phyloP scores from a whole-genome alignment of 2,329 filamentous ascomycete species.

The Ramularia endophylla region DNA sequence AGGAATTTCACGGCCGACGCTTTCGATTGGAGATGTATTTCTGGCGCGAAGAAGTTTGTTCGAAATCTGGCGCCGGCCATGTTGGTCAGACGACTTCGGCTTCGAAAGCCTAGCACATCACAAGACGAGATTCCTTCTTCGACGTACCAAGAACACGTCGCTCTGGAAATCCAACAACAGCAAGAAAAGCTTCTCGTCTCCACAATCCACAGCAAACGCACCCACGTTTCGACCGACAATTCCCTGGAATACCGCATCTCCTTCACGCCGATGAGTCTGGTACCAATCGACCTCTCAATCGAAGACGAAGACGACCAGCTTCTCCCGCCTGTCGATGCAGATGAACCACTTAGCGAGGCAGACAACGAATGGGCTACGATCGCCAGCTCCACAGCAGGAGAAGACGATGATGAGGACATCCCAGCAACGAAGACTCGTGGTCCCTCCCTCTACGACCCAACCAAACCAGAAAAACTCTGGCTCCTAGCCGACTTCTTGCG shows the following conservation, averaged over 20 bases:
- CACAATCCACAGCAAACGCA: slow-evolving; percentile 60
- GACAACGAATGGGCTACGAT: slow-evolving; percentile 21
- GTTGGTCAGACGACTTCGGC: slow-evolving; percentile 54
- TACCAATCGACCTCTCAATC: slow-evolving; percentile 66
- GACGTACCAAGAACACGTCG: slow-evolving; percentile 8
- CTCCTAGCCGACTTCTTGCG: slow-evolving; percentile 59
- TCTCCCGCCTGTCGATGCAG: slow-evolving; percentile 34
- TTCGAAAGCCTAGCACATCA: slow-evolving; percentile 24
- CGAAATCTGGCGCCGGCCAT: slow-evolving; percentile 72
- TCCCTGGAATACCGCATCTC: slow-evolving; percentile 72
- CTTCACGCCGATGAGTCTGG: slow-evolving; percentile 68
- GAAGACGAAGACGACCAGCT: slow-evolving; percentile 60
- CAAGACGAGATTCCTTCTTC: slow-evolving; percentile 9
- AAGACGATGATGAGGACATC: slow-evolving; percentile 29
- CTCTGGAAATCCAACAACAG: slow-evolving; percentile 37
- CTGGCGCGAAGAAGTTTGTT: slow-evolving; percentile 79
- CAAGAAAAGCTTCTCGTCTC: slow-evolving; percentile 54
- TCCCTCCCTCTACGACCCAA: slow-evolving; percentile 56
- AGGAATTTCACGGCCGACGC: slow-evolving; percentile 69
- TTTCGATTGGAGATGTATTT: slow-evolving; percentile 78
- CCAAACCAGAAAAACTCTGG: slow-evolving; percentile 61
- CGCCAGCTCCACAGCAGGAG: slow-evolving; percentile 14
- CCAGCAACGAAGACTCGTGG: slow-evolving; percentile 41
- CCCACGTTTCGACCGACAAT: slow-evolving; percentile 68
- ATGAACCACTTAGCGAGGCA: slow-evolving; percentile 29